Evolutionary conservation across 768 basidiomycete species (phyloP).

Genomic region (Baorangia bicolor): DNA sequence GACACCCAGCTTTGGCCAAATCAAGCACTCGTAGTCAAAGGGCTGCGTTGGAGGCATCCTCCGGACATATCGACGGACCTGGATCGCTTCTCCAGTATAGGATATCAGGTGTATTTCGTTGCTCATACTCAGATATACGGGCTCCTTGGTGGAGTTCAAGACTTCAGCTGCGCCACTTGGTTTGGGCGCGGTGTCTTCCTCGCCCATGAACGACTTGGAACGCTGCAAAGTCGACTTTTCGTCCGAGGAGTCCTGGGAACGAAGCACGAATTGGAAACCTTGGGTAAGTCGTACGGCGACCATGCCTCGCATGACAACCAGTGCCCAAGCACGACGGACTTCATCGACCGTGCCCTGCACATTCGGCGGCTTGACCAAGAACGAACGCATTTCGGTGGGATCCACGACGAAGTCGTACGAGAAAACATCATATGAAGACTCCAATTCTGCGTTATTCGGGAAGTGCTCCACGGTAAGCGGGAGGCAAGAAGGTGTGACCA

Average conservation of each 20-base stretch:
- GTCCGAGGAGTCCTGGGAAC: conserved; percentile 36
- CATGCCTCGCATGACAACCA: conserved; percentile 89
- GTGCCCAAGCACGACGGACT: conserved; percentile 66
- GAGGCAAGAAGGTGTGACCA: conserved; percentile 81
- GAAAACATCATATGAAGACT: conserved; percentile 75
- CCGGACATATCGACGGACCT: conserved; percentile 83
- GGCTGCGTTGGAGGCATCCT: conserved; percentile 62
- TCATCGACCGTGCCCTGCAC: conserved; percentile 51
- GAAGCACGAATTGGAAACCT: conserved; percentile 90
- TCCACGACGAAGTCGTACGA: conserved; percentile 89
- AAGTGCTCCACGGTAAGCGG: conserved; percentile 91
- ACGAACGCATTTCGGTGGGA: conserved; percentile 80
- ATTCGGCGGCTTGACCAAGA: conserved; percentile 72
- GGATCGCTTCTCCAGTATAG: conserved; percentile 88
- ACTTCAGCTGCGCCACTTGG: conserved; percentile 67
- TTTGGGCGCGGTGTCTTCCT: conserved; percentile 52
- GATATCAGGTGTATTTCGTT: conserved; percentile 94
- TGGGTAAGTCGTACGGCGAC: conserved; percentile 88
- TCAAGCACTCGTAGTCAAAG: conserved; percentile 81
- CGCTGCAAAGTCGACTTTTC: conserved; percentile 43
- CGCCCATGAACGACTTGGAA: conserved; percentile 56
- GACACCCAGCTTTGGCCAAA: conserved; percentile 89
- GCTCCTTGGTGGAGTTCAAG: conserved; percentile 55
- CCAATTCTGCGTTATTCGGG: conserved; percentile 71
- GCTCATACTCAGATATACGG: conserved; percentile 90